Percentiles rank a stretch among this genome's conserved stretches.
These are phyloP conservation scores for Ramularia collo-cygni DNA, from an alignment of 2,329 filamentous ascomycete genomes.

Conservation along the genomic window DNA sequence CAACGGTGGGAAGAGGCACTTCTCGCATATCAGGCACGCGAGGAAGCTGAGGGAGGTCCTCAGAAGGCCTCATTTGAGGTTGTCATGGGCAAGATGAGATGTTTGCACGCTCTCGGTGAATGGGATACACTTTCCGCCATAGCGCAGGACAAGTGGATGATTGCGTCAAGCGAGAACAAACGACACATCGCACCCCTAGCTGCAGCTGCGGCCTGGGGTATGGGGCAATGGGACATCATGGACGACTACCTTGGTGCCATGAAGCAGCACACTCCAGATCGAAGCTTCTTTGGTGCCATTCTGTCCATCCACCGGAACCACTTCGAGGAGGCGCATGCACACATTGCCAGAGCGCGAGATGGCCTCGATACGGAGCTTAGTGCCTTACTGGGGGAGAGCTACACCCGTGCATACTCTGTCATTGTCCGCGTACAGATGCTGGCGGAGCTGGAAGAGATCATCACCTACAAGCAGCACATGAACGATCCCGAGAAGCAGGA, in stretches of 20 bases:
- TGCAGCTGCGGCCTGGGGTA: conserved; percentile 91
- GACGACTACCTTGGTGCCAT: conserved; percentile 93
- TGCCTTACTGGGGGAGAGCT: conserved; percentile 94
- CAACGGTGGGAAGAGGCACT: conserved; percentile 97
- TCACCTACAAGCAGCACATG: conserved; percentile 86
- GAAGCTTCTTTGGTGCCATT: conserved; percentile 96
- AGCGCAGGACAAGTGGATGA: conserved; percentile 88
- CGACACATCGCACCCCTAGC: conserved; percentile 87
- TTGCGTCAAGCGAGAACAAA: conserved; percentile 79
- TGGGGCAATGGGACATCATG: conserved; percentile 97
- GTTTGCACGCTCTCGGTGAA: conserved; percentile 90
- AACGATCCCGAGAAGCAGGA: conserved; percentile 77
- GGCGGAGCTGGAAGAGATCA: conserved; percentile 95
- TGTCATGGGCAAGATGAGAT: conserved; percentile 99
- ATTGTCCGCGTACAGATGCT: conserved; percentile 98
- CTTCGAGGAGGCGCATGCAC: conserved; percentile 81
- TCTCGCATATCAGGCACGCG: conserved; percentile 82
- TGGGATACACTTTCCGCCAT: conserved; percentile 90
- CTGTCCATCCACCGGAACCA: conserved; percentile 91
- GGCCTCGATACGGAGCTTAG: conserved; percentile 93
- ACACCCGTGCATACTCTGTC: conserved; percentile 95
- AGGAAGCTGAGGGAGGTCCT: conserved; percentile 54
- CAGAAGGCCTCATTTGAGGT: conserved; percentile 69
- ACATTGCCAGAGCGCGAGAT: conserved; percentile 86
- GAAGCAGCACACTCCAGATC: conserved; percentile 86